phyloP scores from a whole-genome alignment of 768 basidiomycete species.

The Holtermannia corniformis region DNA sequence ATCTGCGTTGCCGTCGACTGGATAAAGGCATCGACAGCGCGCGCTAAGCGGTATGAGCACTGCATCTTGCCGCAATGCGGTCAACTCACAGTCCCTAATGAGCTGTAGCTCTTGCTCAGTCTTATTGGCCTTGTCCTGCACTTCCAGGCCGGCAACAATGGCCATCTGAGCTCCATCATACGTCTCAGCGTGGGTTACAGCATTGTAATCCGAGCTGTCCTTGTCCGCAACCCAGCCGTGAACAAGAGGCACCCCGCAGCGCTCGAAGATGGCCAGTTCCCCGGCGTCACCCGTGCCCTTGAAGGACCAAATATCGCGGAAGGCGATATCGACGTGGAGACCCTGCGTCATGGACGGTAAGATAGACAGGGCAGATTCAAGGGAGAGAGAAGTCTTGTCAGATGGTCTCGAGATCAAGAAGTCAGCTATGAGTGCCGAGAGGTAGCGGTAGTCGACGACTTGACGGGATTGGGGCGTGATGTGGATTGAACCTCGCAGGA shows the following conservation, averaged over 20 bases:
- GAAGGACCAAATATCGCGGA: slow-evolving; percentile 61
- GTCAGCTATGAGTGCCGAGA: slow-evolving; percentile 73
- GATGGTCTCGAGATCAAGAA: slow-evolving; percentile 53
- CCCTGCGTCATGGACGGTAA: slow-evolving; percentile 75
- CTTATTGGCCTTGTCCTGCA: slow-evolving; percentile 50
- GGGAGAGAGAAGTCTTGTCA: slow-evolving; percentile 1
- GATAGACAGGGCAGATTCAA: slow-evolving; percentile 59
- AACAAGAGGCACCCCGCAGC: slow-evolving; percentile 67
- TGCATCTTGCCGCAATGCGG: background rate
- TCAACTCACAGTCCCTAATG: slow-evolving; percentile 2
- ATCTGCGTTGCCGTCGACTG: slow-evolving; percentile 66
- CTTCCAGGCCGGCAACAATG: slow-evolving; percentile 65
- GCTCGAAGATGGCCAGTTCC: slow-evolving; percentile 75
- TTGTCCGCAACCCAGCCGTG: slow-evolving; percentile 63
- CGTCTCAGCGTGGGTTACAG: slow-evolving; percentile 5
- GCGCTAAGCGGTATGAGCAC: slow-evolving; percentile 3
- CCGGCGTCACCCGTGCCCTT: slow-evolving; percentile 53
- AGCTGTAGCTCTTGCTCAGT: background rate
- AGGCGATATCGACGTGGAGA: slow-evolving; percentile 79
- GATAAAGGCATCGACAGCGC: slow-evolving; percentile 41
- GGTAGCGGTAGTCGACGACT: slow-evolving; percentile 72
- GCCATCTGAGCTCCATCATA: slow-evolving; percentile 66
- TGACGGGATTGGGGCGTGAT: slow-evolving; percentile 58
- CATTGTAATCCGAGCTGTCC: slow-evolving; percentile 41
- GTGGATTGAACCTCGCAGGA: slow-evolving; percentile 69